These are phyloP conservation scores for Rhodotorula sp. DNA, from an alignment of 1,284 basidiomycete genomes.

Conservation along the genomic window DNA sequence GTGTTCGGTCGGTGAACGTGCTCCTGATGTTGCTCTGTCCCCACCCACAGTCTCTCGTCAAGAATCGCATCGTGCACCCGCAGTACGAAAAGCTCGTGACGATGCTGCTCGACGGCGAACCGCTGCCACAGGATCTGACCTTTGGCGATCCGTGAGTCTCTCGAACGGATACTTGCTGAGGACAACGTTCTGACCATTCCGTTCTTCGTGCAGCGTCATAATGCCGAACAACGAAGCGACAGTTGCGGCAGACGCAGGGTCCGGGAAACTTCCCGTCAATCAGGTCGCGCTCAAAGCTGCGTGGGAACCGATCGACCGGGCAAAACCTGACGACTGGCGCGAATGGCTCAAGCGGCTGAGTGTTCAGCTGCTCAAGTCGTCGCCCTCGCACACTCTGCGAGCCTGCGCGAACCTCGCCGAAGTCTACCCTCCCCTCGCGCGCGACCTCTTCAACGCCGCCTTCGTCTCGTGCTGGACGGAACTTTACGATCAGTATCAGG, in stretches of 20 bases:
- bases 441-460: constrained; percentile 96
- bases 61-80: constrained; percentile 76
- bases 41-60: constrained; percentile 63
- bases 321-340: constrained; percentile 75
- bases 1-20: neutral
- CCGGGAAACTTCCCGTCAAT: constrained; percentile 90
- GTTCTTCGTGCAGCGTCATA: constrained; percentile 23
- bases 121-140: constrained; percentile 64
- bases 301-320: constrained; percentile 76
- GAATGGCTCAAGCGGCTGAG: constrained; percentile 94
- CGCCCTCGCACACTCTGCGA: constrained; percentile 92
- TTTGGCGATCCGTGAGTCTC: constrained; percentile 51
- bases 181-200: constrained; percentile 6
- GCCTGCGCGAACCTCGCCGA: constrained; percentile 94
- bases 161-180: neutral
- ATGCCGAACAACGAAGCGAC: constrained; percentile 49
- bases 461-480: constrained; percentile 98
- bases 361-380: constrained; percentile 97
- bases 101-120: constrained; percentile 88
- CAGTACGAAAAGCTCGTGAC: constrained; percentile 85
- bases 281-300: constrained; percentile 96
- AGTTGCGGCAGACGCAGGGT: constrained; percentile 59
- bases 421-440: constrained; percentile 84
- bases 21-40: neutral
- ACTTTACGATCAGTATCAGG: constrained; percentile 94